These are phyloP conservation scores for Sporothrix inflata DNA, from an alignment of 2,329 filamentous ascomycete species.

Conservation along the genomic window DNA sequence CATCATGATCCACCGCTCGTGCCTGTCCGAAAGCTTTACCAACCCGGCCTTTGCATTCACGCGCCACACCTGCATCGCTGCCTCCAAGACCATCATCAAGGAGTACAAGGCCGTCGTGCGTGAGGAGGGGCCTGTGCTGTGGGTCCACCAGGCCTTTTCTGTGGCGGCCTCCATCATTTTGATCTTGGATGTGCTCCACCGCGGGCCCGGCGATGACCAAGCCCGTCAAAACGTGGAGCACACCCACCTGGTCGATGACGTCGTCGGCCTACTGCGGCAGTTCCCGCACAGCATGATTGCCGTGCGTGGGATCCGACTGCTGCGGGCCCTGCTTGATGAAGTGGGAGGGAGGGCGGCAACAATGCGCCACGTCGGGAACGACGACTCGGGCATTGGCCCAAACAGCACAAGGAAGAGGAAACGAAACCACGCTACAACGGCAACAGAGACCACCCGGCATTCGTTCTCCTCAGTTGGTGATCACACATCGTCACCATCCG, in stretches of 20 bases:
- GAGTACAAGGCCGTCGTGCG: slow-evolving; percentile 36
- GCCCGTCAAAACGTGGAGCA: slow-evolving; percentile 40
- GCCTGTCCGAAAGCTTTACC: slow-evolving; percentile 42
- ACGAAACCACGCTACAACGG: not conserved
- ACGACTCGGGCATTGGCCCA: not conserved
- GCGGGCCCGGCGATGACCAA: slow-evolving; percentile 35
- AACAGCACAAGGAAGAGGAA: not conserved
- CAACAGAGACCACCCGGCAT: not conserved
- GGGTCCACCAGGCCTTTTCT: slow-evolving; percentile 40
- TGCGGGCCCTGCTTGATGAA: slow-evolving; percentile 41
- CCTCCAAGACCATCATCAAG: slow-evolving; percentile 46
- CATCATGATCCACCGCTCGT: slow-evolving; percentile 48
- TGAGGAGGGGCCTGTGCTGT: slow-evolving; percentile 36
- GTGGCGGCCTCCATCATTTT: slow-evolving; percentile 40
- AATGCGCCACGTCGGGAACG: not conserved
- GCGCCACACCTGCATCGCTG: slow-evolving; percentile 44
- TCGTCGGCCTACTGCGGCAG: slow-evolving; percentile 40
- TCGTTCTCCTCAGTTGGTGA: not conserved
- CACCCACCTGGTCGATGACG: slow-evolving; percentile 40
- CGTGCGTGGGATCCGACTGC: slow-evolving; percentile 43
- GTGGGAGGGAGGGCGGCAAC: not conserved
- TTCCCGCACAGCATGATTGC: slow-evolving; percentile 46
- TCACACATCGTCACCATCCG: too few relatives aligned
- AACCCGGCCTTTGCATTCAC: slow-evolving; percentile 42
- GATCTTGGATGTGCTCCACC: slow-evolving; percentile 40